phyloP scores from a whole-genome alignment of 176 grass and related monocot genomes.

The Musa beccarii region DNA sequence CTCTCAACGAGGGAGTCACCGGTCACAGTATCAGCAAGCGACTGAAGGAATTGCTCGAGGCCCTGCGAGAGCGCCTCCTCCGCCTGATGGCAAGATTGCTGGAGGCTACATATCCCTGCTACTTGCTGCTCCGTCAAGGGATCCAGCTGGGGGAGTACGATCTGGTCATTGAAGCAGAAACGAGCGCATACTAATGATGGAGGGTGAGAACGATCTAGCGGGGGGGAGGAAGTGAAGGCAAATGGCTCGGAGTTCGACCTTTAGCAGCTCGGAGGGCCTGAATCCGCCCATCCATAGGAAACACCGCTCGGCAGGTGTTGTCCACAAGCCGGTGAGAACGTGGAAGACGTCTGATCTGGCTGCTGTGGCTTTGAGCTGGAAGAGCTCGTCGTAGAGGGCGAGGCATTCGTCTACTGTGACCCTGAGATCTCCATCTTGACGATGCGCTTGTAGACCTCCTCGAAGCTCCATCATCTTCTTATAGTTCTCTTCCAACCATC shows the following conservation, averaged over 20 bases:
- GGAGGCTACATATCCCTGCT: constrained; percentile 57
- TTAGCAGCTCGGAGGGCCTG: constrained; percentile 75
- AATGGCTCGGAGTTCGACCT: constrained; percentile 18
- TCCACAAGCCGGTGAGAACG: constrained; percentile 72
- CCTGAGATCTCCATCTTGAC: constrained; percentile 56
- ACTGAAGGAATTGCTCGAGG: constrained; percentile 68
- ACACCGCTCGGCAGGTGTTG: constrained; percentile 49
- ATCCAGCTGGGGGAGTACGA: constrained; percentile 60
- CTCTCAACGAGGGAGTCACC: constrained; percentile 37
- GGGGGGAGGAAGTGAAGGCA: background rate
- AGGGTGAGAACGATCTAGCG: too few species aligned
- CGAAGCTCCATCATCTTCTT: constrained; percentile 49
- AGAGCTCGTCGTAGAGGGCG: constrained; percentile 58
- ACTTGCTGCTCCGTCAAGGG: constrained; percentile 84
- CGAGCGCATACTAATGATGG: too few species aligned
- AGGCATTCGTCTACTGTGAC: constrained; percentile 49
- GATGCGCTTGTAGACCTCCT: constrained; percentile 34
- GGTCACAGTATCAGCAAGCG: constrained; percentile 49
- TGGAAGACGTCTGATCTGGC: constrained; percentile 70
- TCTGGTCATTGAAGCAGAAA: constrained; percentile 20
- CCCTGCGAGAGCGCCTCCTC: constrained; percentile 94
- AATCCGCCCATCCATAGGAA: constrained; percentile 94
- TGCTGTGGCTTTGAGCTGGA: constrained; percentile 37
- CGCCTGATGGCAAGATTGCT: constrained; percentile 80
- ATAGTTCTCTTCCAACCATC: constrained; percentile 54